Evolutionary conservation across 164 flowering plant genomes (phyloP).

Genomic region (Tinospora cordifolia): DNA sequence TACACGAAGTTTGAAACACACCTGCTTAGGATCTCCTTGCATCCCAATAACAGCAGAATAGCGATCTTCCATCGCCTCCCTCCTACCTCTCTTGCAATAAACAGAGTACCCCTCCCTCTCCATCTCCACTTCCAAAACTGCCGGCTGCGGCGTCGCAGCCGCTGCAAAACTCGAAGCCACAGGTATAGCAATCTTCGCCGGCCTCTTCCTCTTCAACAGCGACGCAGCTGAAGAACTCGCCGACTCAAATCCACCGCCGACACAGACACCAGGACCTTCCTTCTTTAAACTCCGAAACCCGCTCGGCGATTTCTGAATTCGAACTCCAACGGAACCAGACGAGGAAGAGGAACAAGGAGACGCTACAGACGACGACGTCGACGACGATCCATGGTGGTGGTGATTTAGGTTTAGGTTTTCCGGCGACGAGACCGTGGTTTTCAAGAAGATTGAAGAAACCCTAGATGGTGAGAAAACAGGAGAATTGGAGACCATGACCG

Average conservation of each 20-base stretch:
- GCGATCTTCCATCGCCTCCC: conserved; percentile 77
- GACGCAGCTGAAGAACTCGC: neutral
- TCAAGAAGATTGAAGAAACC: too few species aligned
- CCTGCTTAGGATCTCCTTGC: conserved; percentile 70
- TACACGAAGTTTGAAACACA: conserved; percentile 9
- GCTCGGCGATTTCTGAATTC: conserved; percentile 32
- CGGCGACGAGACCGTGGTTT: too few species aligned
- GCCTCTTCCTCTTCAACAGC: conserved; percentile 52
- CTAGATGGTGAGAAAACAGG: conserved; percentile 42
- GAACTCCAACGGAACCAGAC: conserved; percentile 25
- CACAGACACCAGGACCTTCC: conserved; percentile 2
- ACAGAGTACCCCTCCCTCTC: conserved; percentile 59
- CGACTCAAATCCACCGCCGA: neutral
- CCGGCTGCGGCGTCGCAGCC: neutral
- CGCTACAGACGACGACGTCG: conserved; percentile 10
- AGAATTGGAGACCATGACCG: conserved; percentile 30
- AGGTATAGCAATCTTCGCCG: conserved; percentile 64
- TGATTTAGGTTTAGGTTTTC: too few species aligned
- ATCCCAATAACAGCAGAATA: conserved; percentile 48
- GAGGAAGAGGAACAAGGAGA: neutral
- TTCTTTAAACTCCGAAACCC: conserved; percentile 23
- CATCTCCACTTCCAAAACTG: conserved; percentile 20
- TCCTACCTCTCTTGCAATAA: conserved; percentile 75
- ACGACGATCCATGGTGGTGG: conserved; percentile 15
- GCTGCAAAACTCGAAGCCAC: conserved; percentile 28